Evolutionary conservation across 139 green algal species (phyloP), one percentile per base, ranked within the genome.

Genomic region (Chlorella sp.): DNA sequence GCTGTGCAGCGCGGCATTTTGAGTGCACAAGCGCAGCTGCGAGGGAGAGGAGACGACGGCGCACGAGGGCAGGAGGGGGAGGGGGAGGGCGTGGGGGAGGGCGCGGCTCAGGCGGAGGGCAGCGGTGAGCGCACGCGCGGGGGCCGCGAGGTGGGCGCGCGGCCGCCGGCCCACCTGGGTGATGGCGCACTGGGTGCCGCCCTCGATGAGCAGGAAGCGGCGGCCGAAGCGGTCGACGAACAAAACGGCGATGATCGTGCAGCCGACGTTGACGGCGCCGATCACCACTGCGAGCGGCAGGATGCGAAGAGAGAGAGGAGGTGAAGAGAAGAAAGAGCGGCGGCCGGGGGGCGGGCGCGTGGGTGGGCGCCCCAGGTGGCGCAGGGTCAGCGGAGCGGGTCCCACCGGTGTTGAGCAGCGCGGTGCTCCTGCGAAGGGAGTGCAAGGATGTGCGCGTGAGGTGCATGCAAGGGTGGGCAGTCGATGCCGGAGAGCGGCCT

Each of bases 221-320:
- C 86, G 75, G n/a, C 86, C 82, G n/a, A 83, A 67, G 31, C 66
- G 55, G 71, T 89, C 85, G 25, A 89, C 83, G 17, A 65, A 51
- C 23, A 84, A 77, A 31, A 93, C 77, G 11, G 84, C 79, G 14
- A 90, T 73, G 21, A 88, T 68, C n/a, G 84, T 90, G 36, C 80
- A 68, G 5, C 80, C 56, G 40, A 87, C 75, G 43, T 87, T 87
- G 38, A 90, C 81, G 27, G 59, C 84, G 25, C 83, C 77, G 31
- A n/a, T 27, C 59, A 41, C 8, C 59, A 67, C 14, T 17, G 46
- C 46, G 17, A 14, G 17, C 46, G 14, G 14, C 14, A 55, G 17
- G 46, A 27, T 55, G 46, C 14, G 46, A 62, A 25, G 23, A 62
- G 19, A 25, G 15, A 33, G 23, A 62, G 53, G 23, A 62, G 8